Base-by-base conservation (phyloP, 139 green algal genomes). In the Volvox africanus region DNA sequence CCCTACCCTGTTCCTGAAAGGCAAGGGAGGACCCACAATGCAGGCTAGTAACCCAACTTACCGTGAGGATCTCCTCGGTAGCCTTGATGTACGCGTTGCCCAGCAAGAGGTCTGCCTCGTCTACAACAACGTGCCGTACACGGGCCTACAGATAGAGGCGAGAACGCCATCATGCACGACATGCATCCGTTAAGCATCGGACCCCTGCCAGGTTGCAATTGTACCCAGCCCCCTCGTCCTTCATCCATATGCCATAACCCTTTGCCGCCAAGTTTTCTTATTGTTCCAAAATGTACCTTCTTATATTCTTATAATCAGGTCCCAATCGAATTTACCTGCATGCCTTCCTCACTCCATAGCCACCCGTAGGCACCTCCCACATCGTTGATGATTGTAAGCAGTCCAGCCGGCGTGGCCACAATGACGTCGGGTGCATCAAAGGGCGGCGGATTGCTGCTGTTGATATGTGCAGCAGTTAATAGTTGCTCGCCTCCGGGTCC, bases 61-160 rank as follows among this genome's bases (percentile, higher is more conserved):
- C 95, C 80, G 95, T 94, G 37, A 99, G 92, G 28, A 99, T 76
- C 32, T 89, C 50, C 18, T 91, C 82, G 24, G 97, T 91, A 78
- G 95, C 92, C 69, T 91, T 92, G 19, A 79, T 89, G 84, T 96
- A 99, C 24, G 96, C 92, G 0, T 96, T 96, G 0, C 88, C 92
- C n/a, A 99, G 91, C 92, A 99, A 91, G 94, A 99, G 83, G 91
- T 99, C 98, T 0, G 98, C 97, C 94, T 99, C 98, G 92, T 99
- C 98, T 73, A 99, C 88, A 44, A 99, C 97, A 28, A 99, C 93
- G 84, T 95, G 91, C 11, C 92, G 90, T 24, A 97, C 94, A 16
- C 50, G 35, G 0, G 93, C 80, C 91, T 95, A 87, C 37, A 91
- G 71, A 1, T 36, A 61, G 26, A 24, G 24, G 65, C 11, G 11